A percentile compares a stretch with the other conserved stretches of the same genome.
Evolutionary conservation across 768 basidiomycete species (phyloP).

Genomic region (Auriculariales sp.): DNA sequence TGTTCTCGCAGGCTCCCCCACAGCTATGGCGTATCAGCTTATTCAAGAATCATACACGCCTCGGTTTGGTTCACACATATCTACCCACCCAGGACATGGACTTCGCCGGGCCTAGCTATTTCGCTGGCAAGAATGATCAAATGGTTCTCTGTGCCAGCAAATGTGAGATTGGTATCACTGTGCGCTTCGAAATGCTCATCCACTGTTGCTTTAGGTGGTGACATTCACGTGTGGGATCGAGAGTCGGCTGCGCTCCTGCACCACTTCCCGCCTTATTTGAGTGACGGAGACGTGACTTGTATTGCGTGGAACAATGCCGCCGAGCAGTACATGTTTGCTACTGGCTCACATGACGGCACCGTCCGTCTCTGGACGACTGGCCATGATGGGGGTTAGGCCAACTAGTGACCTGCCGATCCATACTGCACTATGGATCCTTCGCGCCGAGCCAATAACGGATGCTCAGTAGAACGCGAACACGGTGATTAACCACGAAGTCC

Average conservation of each 20-base stretch:
- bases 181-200: neutral
- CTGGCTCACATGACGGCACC: constrained; percentile 9
- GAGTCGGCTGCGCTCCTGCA: constrained; percentile 10
- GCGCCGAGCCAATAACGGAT: no score
- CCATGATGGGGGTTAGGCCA: no score
- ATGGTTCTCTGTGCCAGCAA: constrained; percentile 10
- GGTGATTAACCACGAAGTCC: no score
- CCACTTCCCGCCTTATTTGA: constrained; percentile 8
- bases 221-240: constrained; percentile 12
- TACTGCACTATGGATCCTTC: no score
- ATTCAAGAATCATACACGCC: constrained; percentile 11
- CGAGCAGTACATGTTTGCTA: constrained; percentile 9
- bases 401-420: no score
- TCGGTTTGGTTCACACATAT: constrained; percentile 9
- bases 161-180: constrained; percentile 6
- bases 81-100: constrained; percentile 5
- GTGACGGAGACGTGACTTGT: constrained; percentile 9
- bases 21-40: constrained; percentile 13
- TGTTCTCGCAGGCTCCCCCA: constrained; percentile 10
- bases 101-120: constrained; percentile 11
- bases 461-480: no score
- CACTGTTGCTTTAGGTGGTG: constrained; percentile 5
- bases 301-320: constrained; percentile 11
- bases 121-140: constrained; percentile 10
- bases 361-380: constrained; percentile 23